A percentile compares a stretch with the other conserved stretches of the same genome.
Conservation (phyloP, 2,329 filamentous ascomycete genomes). For the Byssothecium circinans region DNA sequence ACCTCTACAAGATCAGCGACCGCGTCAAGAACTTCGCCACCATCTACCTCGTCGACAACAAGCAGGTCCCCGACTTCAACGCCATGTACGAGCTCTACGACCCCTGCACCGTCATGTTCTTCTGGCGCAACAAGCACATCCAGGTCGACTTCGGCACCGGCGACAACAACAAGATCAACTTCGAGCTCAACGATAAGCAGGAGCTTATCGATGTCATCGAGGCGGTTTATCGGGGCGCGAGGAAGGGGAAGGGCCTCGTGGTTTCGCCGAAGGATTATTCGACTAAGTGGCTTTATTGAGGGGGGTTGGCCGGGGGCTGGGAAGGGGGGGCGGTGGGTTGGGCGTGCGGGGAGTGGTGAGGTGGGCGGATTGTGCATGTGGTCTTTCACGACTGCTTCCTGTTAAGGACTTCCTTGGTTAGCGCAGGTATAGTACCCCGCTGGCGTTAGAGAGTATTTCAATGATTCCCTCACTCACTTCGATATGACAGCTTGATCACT, state of each 20-base stretch:
- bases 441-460: too few species aligned
- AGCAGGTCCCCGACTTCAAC: constrained; percentile 80
- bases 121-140: constrained; percentile 63
- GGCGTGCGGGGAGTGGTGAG: too few species aligned
- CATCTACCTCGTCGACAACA: constrained; percentile 83
- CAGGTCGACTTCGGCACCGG: constrained; percentile 63
- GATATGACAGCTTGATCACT: too few species aligned
- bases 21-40: constrained; percentile 82
- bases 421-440: too few species aligned
- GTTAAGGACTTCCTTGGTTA: too few species aligned
- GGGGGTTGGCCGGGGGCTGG: neutral
- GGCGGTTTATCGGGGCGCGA: constrained; percentile 90
- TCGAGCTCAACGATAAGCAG: constrained; percentile 91
- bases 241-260: constrained; percentile 91
- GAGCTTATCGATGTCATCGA: constrained; percentile 98
- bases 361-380: too few species aligned
- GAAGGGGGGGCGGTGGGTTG: neutral
- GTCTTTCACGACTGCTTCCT: too few species aligned
- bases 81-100: constrained; percentile 90
- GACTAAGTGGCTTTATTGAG: constrained; percentile 58
- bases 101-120: constrained; percentile 90
- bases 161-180: constrained; percentile 97
- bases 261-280: constrained; percentile 86
- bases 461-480: too few species aligned
- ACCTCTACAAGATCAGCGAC: constrained; percentile 25